Evolutionary conservation across 371 early-diverging fungal genomes (phyloP), one percentile per base, ranked within the genome.

Genomic region (Syncephalastrum racemosum): DNA sequence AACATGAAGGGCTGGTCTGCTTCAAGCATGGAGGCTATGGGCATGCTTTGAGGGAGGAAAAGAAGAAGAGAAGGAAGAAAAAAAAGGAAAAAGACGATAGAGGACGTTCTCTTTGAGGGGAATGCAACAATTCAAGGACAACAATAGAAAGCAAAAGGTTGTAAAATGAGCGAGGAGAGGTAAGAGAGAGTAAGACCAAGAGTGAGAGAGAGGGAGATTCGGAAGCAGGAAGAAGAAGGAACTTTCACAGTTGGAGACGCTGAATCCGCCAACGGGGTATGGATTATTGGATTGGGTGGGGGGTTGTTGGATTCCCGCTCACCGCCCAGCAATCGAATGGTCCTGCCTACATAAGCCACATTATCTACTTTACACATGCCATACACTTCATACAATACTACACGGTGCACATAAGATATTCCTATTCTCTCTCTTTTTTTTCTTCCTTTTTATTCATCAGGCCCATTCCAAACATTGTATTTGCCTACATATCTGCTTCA

Each of bases 1-100:
- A 57, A 60, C 48, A 58, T 58, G 55, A 60, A 67, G 19, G 63
- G 61, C 48, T 61, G 47, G 61, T 60, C 60, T 5, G 66, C 53
- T 61, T 66, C 66, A 25, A 66, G 47, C 66, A 66, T 61, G 49
- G 66, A 66, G 27, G 64, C 64, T 23, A 64, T 55, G 19, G 64
- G 64, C 64, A 64, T 64, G 39, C 50, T 59, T 31, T 8, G 36
- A 31, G 36, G 36, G 36, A 31, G 36, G 10, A 10, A 31, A 31
- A 25, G 15, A 46, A 41, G 40, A 53, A 41, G 53, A 24, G 14
- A 49, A 50, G 23, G 18, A 40, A 24, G 25, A 41, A 19, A 36
- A 14, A 49, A 19, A 36, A 14, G 41, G 36, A 31, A 8, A 0
- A 31, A 12, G 7, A 7, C 7, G 18, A n/a, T 20, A 22, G 13